phyloP scores from a whole-genome alignment of 768 basidiomycete genomes.

The Mycena rosella region DNA sequence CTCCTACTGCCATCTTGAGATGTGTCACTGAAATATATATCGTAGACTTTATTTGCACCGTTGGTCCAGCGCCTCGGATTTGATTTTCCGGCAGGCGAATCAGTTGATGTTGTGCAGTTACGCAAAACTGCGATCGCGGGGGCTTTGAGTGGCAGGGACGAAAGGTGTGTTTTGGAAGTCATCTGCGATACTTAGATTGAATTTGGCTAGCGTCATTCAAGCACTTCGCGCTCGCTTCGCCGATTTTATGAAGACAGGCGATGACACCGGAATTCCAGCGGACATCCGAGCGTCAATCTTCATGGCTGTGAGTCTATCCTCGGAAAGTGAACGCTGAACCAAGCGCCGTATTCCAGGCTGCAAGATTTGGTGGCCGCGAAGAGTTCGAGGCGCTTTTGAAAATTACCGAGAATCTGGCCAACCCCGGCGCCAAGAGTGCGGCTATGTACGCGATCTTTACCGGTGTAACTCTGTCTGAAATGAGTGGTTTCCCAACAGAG shows the following conservation, averaged over 20 bases:
- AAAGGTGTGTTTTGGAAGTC: neutral
- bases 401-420: conserved; percentile 74
- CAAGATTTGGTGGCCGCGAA: conserved; percentile 75
- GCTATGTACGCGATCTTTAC: conserved; percentile 61
- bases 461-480: neutral
- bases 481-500: conserved; percentile 50
- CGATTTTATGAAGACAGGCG: conserved; percentile 75
- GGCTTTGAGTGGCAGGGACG: conserved; percentile 50
- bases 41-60: conserved; percentile 75
- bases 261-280: conserved; percentile 80
- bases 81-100: conserved; percentile 75
- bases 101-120: conserved; percentile 75
- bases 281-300: conserved; percentile 76
- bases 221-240: conserved; percentile 81
- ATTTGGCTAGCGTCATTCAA: conserved; percentile 67
- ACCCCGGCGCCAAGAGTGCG: conserved; percentile 70
- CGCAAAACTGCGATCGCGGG: conserved; percentile 78
- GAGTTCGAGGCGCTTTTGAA: conserved; percentile 82
- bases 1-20: neutral
- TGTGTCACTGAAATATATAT: neutral
- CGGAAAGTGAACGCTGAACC: neutral
- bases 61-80: conserved; percentile 85
- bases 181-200: neutral
- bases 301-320: conserved; percentile 55
- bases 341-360: conserved; percentile 59